Conservation (phyloP, 139 green algal species). For the Medakamo hakoo region DNA sequence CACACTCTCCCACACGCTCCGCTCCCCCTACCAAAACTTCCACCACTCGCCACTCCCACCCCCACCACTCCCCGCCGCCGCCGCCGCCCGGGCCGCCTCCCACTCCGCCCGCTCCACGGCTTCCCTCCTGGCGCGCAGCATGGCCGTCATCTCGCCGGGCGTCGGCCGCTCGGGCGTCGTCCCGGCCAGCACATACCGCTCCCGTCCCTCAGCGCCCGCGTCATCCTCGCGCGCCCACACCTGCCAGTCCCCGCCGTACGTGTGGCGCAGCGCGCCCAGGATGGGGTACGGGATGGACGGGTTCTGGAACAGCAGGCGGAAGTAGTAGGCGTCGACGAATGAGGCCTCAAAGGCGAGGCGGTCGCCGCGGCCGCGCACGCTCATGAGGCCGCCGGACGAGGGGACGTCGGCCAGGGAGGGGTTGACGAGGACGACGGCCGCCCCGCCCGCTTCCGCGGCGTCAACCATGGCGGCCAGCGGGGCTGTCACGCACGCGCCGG, state of each 20-base stretch:
- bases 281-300: constrained; percentile 1
- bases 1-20: neutral
- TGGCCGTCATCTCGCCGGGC: neutral
- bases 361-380: neutral
- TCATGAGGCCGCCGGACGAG: neutral
- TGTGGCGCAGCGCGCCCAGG: neutral
- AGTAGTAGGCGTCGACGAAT: neutral
- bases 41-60: neutral
- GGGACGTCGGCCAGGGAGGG: neutral
- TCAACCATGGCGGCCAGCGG: neutral
- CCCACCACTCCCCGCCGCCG: too few relatives aligned
- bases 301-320: neutral
- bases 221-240: neutral
- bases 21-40: neutral
- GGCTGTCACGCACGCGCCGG: neutral
- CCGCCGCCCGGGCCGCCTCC: constrained; percentile 4
- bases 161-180: neutral
- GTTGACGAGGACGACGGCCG: constrained; percentile 3
- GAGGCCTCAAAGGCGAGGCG: neutral
- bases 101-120: neutral
- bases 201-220: too few relatives aligned
- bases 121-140: neutral
- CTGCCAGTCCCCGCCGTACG: neutral
- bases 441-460: too few relatives aligned
- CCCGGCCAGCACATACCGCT: neutral